Evolutionary conservation across 2,329 filamentous ascomycete genomes (phyloP).

Genomic region (Scedosporium aurantiacum): DNA sequence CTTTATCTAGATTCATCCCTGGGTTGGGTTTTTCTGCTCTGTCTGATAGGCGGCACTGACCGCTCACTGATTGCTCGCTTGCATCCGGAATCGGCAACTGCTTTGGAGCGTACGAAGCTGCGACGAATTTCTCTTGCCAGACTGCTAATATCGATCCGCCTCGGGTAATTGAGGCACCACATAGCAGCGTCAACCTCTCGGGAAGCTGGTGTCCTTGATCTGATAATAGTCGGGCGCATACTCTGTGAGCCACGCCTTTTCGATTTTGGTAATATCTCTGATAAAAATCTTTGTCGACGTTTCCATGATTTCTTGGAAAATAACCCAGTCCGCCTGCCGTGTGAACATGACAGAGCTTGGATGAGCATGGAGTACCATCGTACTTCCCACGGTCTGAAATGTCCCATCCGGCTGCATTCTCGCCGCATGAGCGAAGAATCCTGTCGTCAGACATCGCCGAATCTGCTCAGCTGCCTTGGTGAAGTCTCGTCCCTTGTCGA

Average conservation of each 20-base stretch:
- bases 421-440: constrained; percentile 88
- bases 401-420: constrained; percentile 89
- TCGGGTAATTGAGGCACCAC: too few relatives aligned
- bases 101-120: too few relatives aligned
- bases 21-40: neutral
- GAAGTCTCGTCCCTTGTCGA: constrained; percentile 12
- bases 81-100: too few relatives aligned
- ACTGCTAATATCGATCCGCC: too few relatives aligned
- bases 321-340: constrained; percentile 89
- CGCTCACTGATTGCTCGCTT: neutral
- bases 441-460: constrained; percentile 71
- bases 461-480: constrained; percentile 56
- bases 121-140: too few relatives aligned
- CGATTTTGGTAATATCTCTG: constrained; percentile 82
- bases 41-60: neutral
- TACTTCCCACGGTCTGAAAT: constrained; percentile 75
- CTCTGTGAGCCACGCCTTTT: constrained; percentile 84
- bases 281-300: constrained; percentile 83
- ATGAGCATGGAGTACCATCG: constrained; percentile 71
- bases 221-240: constrained; percentile 79
- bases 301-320: constrained; percentile 90
- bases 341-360: constrained; percentile 94
- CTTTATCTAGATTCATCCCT: neutral
- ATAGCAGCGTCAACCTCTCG: neutral
- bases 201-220: constrained; percentile 22